phyloP scores from a whole-genome alignment of 2,329 filamentous ascomycete genomes.

The Allantophomopsis lycopodina region DNA sequence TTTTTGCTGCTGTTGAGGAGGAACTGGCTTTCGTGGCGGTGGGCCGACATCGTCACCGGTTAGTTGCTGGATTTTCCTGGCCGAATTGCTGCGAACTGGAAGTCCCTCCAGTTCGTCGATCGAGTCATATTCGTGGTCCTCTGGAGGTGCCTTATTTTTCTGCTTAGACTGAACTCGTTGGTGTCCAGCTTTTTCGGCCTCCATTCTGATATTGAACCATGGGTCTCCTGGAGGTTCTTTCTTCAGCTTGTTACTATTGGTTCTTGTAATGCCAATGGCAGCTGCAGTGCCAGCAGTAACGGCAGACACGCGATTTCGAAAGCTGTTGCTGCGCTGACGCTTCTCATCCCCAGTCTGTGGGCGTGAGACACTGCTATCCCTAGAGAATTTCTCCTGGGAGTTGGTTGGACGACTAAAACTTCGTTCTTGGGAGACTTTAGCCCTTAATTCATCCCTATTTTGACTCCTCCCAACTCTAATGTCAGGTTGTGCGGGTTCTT shows the following conservation, averaged over 20 bases:
- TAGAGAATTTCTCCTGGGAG: conserved; percentile 1
- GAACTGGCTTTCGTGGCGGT: neutral
- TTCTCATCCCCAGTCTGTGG: too few species aligned
- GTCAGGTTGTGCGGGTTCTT: too few species aligned
- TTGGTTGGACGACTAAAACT: too few species aligned
- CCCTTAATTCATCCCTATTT: too few species aligned
- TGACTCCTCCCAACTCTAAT: too few species aligned
- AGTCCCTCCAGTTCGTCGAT: conserved; percentile 6
- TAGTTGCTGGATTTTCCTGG: conserved; percentile 15
- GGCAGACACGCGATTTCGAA: conserved; percentile 37
- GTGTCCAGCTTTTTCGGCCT: conserved; percentile 12
- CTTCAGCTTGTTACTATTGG: conserved; percentile 42
- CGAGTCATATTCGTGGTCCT: conserved; percentile 6
- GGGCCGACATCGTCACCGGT: conserved; percentile 5
- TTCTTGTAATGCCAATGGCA: conserved; percentile 27
- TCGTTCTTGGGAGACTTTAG: too few species aligned
- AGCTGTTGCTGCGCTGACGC: conserved; percentile 39
- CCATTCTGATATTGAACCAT: conserved; percentile 27
- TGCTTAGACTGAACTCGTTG: conserved; percentile 7
- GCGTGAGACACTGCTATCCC: too few species aligned
- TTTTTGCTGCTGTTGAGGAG: conserved; percentile 1
- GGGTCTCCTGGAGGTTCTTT: conserved; percentile 42
- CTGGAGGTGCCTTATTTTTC: conserved; percentile 6
- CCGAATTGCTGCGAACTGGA: conserved; percentile 12
- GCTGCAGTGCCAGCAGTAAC: conserved; percentile 5